Base-by-base conservation (phyloP, 2,329 filamentous ascomycete genomes). In the Helicocarpus griseus region DNA sequence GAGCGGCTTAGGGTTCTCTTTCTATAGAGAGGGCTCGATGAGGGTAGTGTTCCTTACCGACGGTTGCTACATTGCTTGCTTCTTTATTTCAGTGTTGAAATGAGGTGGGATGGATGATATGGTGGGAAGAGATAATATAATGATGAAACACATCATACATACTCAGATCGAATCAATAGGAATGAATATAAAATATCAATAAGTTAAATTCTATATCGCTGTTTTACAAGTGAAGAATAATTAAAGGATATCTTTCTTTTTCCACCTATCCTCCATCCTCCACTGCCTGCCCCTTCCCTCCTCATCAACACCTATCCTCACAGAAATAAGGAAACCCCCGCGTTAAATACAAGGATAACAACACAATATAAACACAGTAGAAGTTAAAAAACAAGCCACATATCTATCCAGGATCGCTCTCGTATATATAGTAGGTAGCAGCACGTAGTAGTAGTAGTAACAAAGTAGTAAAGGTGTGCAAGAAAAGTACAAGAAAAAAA, bases 11-110 rank as follows among this genome's bases (percentile, higher is more conserved):
- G 73, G 76, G 69, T 58, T 51, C 56, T 50, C 41, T 47, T 58
- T 52, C 56, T 57, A 55, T 36, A 53, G 40, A 39, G 17, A 24
- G 28, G 19, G 17, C 21, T 19, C 29, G 7, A 33, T 73, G 59
- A 79, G 81, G 76, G 82, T 65, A 73, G 73, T 68, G 78, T 80
- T 82, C 80, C 79, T 83, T 83, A 82, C 79, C 78, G 74, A 82
- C 77, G 79, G 76, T 69, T 69, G 78, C 79, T 72, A 82, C 79
- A 82, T 73, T 28, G 14, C 45, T 48, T 40, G n/a, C 38, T 33
- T 14, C 17, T 49, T 41, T 41, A 9, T 11, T 4, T 35, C 5
- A 17, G n/a, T n/a, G n/a, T n/a, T 41, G 13, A 41, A 14, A 14
- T 41, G n/a, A 13, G 13, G 38, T 8, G 9, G 38, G 14, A 19